A percentile compares a stretch with the other conserved stretches of the same genome.
These are phyloP conservation scores for Radiomyces spectabilis DNA, from an alignment of 192 early-diverging fungal genomes.

Conservation along the genomic window DNA sequence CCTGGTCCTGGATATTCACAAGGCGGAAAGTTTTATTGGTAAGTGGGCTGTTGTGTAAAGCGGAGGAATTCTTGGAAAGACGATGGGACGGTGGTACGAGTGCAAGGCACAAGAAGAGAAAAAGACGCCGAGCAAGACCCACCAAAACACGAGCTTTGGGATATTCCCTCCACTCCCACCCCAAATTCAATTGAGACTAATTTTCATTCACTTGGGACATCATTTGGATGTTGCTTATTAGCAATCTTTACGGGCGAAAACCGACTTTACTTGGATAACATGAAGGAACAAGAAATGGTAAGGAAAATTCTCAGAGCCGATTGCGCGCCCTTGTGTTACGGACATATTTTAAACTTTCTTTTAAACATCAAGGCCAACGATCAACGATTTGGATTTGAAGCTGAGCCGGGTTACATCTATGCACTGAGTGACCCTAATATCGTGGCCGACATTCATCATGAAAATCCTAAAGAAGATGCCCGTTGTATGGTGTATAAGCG, in stretches of 20 bases:
- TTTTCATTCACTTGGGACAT: too few species aligned
- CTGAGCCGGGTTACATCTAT: constrained; percentile 20
- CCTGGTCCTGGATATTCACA: constrained; percentile 20
- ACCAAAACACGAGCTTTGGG: too few species aligned
- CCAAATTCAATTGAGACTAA: too few species aligned
- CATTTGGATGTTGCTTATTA: too few species aligned
- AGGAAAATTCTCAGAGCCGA: neutral
- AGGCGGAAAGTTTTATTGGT: constrained; percentile 18
- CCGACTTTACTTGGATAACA: constrained; percentile 16
- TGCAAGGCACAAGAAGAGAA: too few species aligned
- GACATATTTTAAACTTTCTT: too few species aligned
- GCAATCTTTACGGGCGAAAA: constrained; percentile 19
- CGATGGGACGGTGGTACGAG: too few species aligned
- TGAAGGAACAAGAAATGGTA: constrained; percentile 24
- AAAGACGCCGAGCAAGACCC: too few species aligned
- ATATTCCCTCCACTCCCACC: too few species aligned
- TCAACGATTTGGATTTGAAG: constrained; percentile 27
- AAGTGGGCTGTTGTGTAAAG: neutral
- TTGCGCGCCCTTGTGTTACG: too few species aligned
- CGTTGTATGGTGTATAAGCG: constrained; percentile 12
- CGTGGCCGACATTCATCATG: constrained; percentile 12
- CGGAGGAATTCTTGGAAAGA: too few species aligned
- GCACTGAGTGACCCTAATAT: constrained; percentile 10
- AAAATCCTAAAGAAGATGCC: constrained; percentile 2
- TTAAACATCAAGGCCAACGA: constrained; percentile 24